Conservation (phyloP, 2,329 filamentous ascomycete genomes). For the Scleromitrula shiraiana region DNA sequence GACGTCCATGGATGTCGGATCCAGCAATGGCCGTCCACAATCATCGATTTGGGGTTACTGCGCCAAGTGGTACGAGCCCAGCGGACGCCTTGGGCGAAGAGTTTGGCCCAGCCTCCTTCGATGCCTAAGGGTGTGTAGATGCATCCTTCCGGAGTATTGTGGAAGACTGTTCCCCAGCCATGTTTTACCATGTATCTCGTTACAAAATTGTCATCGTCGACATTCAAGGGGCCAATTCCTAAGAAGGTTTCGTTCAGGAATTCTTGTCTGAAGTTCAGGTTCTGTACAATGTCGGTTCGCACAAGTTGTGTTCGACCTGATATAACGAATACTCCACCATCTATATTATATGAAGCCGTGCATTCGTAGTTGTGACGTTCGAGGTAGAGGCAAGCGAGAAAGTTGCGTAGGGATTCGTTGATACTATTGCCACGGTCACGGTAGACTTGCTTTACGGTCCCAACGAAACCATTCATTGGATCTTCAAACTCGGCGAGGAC, state of each 20-base stretch:
- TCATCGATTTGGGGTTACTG: slow-evolving; percentile 43
- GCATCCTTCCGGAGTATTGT: slow-evolving; percentile 39
- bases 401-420: slow-evolving; percentile 33
- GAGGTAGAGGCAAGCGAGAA: slow-evolving; percentile 51
- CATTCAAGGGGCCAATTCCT: slow-evolving; percentile 38
- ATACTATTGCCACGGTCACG: slow-evolving; percentile 28
- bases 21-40: slow-evolving; percentile 34
- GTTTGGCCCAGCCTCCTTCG: slow-evolving; percentile 34
- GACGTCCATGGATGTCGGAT: slow-evolving; percentile 41
- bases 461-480: slow-evolving; percentile 42
- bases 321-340: slow-evolving; percentile 51
- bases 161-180: slow-evolving; percentile 47
- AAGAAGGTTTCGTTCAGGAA: slow-evolving; percentile 47
- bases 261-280: slow-evolving; percentile 33
- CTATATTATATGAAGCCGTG: slow-evolving; percentile 45
- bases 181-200: slow-evolving; percentile 44
- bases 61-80: slow-evolving; percentile 54
- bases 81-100: slow-evolving; percentile 43
- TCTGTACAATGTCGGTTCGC: slow-evolving; percentile 41
- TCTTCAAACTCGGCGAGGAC: slow-evolving; percentile 20
- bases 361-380: slow-evolving; percentile 56
- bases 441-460: slow-evolving; percentile 46
- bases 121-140: slow-evolving; percentile 47
- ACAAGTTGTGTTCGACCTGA: slow-evolving; percentile 47
- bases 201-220: slow-evolving; percentile 55